phyloP scores from a whole-genome alignment of 2,329 filamentous ascomycete genomes.

The Diplodia scrobiculata region DNA sequence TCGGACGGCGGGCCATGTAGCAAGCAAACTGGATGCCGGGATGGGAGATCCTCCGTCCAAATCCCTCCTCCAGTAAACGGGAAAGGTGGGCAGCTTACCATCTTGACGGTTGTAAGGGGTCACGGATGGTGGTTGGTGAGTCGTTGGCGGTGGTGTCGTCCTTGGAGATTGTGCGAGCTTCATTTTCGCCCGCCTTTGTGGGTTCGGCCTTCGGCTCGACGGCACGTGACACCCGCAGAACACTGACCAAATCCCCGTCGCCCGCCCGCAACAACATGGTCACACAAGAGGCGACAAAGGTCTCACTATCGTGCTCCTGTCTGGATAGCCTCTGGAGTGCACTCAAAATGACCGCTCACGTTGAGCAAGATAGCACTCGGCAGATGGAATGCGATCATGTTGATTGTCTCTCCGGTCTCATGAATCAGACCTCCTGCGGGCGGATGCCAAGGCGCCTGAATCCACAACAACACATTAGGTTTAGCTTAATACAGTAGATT shows the following conservation, averaged over 20 bases:
- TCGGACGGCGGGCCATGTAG: not conserved
- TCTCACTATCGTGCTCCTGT: no score
- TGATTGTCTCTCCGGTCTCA: not conserved
- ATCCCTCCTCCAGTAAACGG: not conserved
- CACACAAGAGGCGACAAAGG: no score
- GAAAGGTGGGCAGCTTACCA: constrained; percentile 39
- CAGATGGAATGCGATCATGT: no score
- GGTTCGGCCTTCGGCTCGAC: constrained; percentile 35
- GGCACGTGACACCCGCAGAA: constrained; percentile 20
- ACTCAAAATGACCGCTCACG: no score
- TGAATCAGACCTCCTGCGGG: no score
- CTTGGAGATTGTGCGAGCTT: constrained; percentile 35
- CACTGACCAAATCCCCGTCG: not conserved
- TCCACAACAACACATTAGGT: no score
- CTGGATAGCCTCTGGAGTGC: no score
- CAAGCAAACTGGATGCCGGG: constrained; percentile 5
- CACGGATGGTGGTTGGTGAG: constrained; percentile 40
- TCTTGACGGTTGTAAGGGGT: constrained; percentile 46
- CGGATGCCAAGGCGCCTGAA: no score
- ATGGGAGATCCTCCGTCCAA: not conserved
- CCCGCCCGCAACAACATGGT: no score
- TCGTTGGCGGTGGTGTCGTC: constrained; percentile 32
- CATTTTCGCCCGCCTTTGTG: constrained; percentile 38
- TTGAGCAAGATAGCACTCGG: no score
- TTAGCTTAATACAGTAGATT: no score